Base-by-base conservation (phyloP, 306 rosid species). In the Sechiopsis laciniata region DNA sequence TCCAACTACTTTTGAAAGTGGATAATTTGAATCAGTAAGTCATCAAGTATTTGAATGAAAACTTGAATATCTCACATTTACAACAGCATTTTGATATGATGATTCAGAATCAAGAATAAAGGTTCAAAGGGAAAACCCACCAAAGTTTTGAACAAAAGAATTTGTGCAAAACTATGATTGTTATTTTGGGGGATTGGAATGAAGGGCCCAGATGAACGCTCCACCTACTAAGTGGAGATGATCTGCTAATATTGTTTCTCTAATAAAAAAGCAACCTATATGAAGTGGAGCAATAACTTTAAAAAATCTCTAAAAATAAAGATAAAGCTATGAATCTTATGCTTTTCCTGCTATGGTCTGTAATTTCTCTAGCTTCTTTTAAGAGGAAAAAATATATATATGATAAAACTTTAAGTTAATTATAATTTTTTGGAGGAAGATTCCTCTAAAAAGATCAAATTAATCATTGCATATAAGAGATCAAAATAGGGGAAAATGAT, bases 331-430 rank as follows among this genome's bases (percentile, higher is more conserved):
- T 70, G 74, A 50, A 69, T 50, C 74, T 69, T 48, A 14, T 69
- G 74, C 74, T 70, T 70, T 69, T 45, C 42, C 35, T 69, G 45
- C 73, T 69, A 50, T 69, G 73, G 73, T 15, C 73, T 70, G 74
- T 51, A 70, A 48, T 69, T 50, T 16, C 59, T 70, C 74, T 70
- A 57, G 16, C 74, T 50, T 69, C 74, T 69, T 37, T 69, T 69
- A 68, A 48, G 40, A 14, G 3, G 2, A 45, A 65, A 6, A 40
- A 1, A 40, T 5, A 40, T 32, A 32, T 32, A 32, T 35, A 50
- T 12, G 19, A 61, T 61, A 61, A 61, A 61, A 51, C 14, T 60
- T 24, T n/a, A 64, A 35, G 71, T 63, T 15, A 10, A 59, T 55
- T 32, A 54, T 55, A 62, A 72, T 72, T 51, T n/a, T 15, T 53